phyloP scores from a whole-genome alignment of 805 yeast genomes.

The Wickerhamomyces strasburgensis region DNA sequence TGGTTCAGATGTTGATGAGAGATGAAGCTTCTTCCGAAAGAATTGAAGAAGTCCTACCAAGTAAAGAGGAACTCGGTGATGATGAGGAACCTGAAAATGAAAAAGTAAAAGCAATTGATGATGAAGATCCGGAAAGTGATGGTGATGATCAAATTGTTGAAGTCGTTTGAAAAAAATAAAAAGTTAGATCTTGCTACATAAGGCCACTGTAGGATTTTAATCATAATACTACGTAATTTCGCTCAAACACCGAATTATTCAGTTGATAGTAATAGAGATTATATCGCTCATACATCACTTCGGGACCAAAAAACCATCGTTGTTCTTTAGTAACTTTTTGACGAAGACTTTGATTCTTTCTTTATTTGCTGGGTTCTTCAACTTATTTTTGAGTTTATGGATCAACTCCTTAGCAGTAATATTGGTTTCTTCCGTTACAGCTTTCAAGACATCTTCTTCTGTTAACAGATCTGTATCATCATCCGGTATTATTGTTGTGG shows the following conservation, averaged over 20 bases:
- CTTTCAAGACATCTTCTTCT: conserved; percentile 63
- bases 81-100: conserved; percentile 33
- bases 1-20: conserved; percentile 89
- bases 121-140: conserved; percentile 15
- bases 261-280: too few species aligned
- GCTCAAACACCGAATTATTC: too few species aligned
- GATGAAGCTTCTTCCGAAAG: conserved; percentile 60
- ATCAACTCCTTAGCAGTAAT: conserved; percentile 60
- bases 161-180: conserved; percentile 6
- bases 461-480: conserved; percentile 43
- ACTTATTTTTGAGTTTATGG: conserved; percentile 53
- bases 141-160: conserved; percentile 22
- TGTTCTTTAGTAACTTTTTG: conserved; percentile 50
- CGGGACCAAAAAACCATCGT: conserved; percentile 28
- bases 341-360: conserved; percentile 53
- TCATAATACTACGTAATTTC: too few species aligned
- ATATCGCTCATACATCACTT: too few species aligned
- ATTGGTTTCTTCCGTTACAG: conserved; percentile 42
- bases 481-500: conserved; percentile 3
- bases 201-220: too few species aligned
- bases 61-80: conserved; percentile 42
- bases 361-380: conserved; percentile 61
- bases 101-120: conserved; percentile 23
- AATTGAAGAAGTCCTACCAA: conserved; percentile 42
- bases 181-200: too few species aligned